Evolutionary conservation across 1,284 basidiomycete genomes (phyloP), one percentile per base, ranked within the genome.

Genomic region (Austroboletus novae-zelandiae): DNA sequence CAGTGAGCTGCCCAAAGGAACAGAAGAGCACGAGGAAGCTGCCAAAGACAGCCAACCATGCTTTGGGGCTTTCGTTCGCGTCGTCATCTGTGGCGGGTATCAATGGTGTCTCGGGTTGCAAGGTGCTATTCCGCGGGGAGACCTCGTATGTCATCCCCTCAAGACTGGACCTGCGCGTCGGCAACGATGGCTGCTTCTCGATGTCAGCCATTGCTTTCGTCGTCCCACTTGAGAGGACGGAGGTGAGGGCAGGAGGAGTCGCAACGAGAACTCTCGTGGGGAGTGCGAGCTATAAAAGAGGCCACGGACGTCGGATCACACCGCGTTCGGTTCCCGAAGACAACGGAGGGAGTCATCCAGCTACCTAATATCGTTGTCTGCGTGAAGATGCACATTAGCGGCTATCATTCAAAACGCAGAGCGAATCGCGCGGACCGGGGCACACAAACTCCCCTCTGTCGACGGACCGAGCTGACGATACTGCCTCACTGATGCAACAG

Each of bases 11-110:
- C 25, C 65, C 65, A 48, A 67, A 67, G 29, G 68, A 68, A 37
- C 67, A 70, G 47, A 70, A 71, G 39, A 71, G 57, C 15, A 67
- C 61, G 29, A 71, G 52, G 48, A 70, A 67, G 4, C 67, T 62
- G 11, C 66, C 66, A 41, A 58, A 50, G 53, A 67, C 63, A 7
- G 61, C 51, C 18, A 68, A 17, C 66, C 69, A 66, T 2, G 67
- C 61, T 20, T 31, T 46, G n/a, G 35, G 29, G 34, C 42, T 60
- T 25, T 1, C 49, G 35, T n/a, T 23, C 23, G 25, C 13, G 27
- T 47, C 43, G 35, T 48, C 50, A 29, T 50, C 51, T 4, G 32
- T 2, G 43, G 43, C 4, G 10, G 53, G 35, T 42, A 69, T 53
- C 27, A 60, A 37, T 1, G 55, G 58, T 3, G 50, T 30, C 25